These are phyloP conservation scores for Salvia rosmarinus DNA, from an alignment of 257 asterid genomes.

Conservation along the genomic window DNA sequence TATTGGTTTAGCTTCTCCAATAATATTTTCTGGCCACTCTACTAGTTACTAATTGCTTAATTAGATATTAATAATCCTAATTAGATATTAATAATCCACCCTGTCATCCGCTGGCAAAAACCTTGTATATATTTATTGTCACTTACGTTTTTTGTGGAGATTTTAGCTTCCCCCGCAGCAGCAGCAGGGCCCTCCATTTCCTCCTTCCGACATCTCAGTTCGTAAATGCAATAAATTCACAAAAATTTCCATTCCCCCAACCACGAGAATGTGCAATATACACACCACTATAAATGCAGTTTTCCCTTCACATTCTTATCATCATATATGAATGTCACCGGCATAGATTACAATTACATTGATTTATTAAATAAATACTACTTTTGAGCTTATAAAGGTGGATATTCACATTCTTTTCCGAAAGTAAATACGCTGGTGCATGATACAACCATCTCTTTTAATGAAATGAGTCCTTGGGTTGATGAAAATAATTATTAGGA, in stretches of 20 bases:
- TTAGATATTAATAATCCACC: no score
- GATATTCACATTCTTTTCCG: not conserved
- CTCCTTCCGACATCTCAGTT: no score
- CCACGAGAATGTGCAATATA: not conserved
- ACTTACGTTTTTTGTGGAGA: not conserved
- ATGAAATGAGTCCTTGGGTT: constrained; percentile 30
- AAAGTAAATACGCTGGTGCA: constrained; percentile 20
- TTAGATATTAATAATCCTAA: no score
- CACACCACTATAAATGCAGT: not conserved
- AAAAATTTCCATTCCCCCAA: not conserved
- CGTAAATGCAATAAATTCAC: constrained; percentile 8
- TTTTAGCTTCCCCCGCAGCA: not conserved
- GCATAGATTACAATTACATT: not conserved
- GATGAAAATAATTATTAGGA: constrained; percentile 27
- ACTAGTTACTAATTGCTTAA: no score
- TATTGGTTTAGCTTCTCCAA: no score
- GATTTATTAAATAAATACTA: not conserved
- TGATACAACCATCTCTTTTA: constrained; percentile 27
- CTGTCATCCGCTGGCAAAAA: not conserved
- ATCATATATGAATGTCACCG: not conserved
- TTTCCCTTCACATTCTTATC: not conserved
- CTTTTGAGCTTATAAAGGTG: no score
- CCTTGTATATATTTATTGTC: no score
- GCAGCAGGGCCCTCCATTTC: no score
- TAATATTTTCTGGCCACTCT: no score